Conservation (phyloP, 2,329 filamentous ascomycete species). For the Neonectria neomacrospora region DNA sequence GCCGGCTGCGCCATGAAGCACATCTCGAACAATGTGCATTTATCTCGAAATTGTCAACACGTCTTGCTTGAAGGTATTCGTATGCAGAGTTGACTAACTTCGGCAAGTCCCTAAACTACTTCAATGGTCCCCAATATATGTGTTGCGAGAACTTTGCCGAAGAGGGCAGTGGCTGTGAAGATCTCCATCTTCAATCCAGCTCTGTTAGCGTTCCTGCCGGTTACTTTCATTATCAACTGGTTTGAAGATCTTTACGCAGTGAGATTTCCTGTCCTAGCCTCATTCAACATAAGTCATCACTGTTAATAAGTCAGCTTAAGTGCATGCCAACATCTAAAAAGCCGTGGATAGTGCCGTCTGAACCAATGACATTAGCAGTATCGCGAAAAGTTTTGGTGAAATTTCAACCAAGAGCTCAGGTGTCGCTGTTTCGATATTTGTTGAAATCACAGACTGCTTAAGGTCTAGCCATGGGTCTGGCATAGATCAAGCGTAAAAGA, state of each 20-base stretch:
- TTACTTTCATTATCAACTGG: constrained; percentile 17
- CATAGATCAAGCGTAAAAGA: constrained; percentile 24
- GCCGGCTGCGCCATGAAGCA: constrained; percentile 17
- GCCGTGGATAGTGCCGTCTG: constrained; percentile 26
- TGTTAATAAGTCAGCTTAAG: background rate
- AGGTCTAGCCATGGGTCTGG: constrained; percentile 26
- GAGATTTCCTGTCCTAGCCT: too few relatives aligned
- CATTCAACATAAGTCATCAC: too few relatives aligned
- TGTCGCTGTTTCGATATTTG: constrained; percentile 13
- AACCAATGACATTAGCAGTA: constrained; percentile 24
- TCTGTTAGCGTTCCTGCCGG: constrained; percentile 22
- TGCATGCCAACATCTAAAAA: constrained; percentile 28
- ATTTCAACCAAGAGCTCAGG: constrained; percentile 22
- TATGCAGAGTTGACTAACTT: background rate
- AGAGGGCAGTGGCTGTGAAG: constrained; percentile 24
- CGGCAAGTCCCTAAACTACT: constrained; percentile 20
- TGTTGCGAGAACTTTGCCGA: constrained; percentile 26
- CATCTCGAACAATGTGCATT: constrained; percentile 24
- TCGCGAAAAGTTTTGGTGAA: constrained; percentile 24
- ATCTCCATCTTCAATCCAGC: constrained; percentile 22
- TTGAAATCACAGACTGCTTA: constrained; percentile 25
- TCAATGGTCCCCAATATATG: constrained; percentile 28
- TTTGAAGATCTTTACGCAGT: too few relatives aligned
- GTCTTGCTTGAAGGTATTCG: too few relatives aligned
- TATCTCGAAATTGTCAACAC: too few relatives aligned